Evolutionary conservation across 2,329 filamentous ascomycete genomes (phyloP).

Genomic region (Ilyonectria sp.): DNA sequence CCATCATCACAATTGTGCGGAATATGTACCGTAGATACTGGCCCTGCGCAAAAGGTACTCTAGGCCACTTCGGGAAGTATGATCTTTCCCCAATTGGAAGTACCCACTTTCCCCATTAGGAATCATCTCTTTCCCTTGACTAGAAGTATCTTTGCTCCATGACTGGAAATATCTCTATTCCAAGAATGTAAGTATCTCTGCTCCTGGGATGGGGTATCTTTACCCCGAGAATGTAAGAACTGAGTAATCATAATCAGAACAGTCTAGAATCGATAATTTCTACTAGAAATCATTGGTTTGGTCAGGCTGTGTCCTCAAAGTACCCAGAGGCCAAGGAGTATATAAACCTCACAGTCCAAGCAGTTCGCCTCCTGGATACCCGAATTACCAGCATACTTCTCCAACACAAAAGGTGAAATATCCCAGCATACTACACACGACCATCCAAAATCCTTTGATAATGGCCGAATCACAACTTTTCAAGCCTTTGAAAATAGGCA

Average conservation of each 20-base stretch:
- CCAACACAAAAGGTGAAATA: not conserved
- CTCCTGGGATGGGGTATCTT: not conserved
- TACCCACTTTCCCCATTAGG: constrained; percentile 16
- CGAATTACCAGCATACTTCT: not conserved
- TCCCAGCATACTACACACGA: not conserved
- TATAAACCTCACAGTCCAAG: constrained; percentile 6
- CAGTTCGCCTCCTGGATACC: not conserved
- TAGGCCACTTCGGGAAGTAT: not conserved
- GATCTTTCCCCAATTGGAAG: constrained; percentile 11
- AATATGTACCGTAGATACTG: too few relatives aligned
- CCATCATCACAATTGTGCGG: too few relatives aligned
- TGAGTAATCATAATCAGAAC: not conserved
- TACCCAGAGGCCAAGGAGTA: not conserved
- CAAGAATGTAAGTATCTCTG: constrained; percentile 10
- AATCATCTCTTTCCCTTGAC: constrained; percentile 7
- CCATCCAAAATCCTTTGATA: not conserved
- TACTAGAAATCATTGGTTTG: not conserved
- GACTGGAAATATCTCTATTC: constrained; percentile 20
- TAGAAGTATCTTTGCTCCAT: not conserved
- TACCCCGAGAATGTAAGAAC: not conserved
- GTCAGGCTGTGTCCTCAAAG: not conserved
- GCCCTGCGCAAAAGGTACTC: not conserved
- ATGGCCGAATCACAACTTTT: constrained; percentile 55
- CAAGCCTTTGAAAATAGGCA: constrained; percentile 59
- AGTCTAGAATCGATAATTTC: not conserved